phyloP scores from a whole-genome alignment of 2,329 filamentous ascomycete species.

The Trichoderma koningiopsis region DNA sequence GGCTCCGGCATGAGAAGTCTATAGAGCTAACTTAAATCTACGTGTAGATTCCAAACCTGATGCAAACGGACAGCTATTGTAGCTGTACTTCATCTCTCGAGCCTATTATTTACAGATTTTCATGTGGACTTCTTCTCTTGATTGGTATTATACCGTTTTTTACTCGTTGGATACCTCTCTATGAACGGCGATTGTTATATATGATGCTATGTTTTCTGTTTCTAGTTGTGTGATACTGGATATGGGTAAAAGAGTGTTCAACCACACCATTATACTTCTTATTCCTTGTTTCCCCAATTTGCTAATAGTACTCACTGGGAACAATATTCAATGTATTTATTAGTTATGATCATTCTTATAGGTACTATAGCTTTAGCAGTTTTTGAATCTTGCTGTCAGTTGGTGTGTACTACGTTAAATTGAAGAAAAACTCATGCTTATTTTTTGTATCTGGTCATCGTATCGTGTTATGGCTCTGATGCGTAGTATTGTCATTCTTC shows the following conservation, averaged over 20 bases:
- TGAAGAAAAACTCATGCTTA: neutral
- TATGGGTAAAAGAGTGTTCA: neutral
- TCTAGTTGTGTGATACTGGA: neutral
- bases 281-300: neutral
- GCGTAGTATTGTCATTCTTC: neutral
- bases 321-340: conserved; percentile 4
- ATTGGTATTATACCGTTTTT: neutral
- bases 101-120: neutral
- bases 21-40: neutral
- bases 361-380: neutral
- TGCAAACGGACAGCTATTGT: neutral
- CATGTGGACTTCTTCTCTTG: neutral
- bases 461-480: neutral
- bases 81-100: neutral
- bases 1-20: no score
- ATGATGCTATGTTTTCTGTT: neutral
- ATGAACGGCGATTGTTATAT: neutral
- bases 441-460: neutral
- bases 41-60: conserved; percentile 16
- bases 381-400: neutral
- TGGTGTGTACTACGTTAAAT: neutral
- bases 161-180: neutral
- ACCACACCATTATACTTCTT: neutral
- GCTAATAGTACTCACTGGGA: neutral
- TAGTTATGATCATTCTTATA: neutral